Conservation (phyloP, 2,329 filamentous ascomycete species). For the Dothideomycetes sp. region DNA sequence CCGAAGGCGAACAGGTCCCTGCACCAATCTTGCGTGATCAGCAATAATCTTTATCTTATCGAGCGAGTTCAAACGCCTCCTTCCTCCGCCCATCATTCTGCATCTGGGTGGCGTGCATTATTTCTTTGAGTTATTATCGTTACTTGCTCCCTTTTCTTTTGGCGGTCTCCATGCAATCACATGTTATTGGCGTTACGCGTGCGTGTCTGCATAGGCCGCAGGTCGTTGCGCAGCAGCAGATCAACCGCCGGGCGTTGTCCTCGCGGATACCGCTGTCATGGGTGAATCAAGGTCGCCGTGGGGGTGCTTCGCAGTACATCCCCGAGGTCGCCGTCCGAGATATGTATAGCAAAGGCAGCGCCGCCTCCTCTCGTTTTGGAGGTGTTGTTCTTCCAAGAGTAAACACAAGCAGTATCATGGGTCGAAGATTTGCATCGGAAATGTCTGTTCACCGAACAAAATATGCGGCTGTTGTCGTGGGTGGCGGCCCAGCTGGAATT, state of each 20-base stretch:
- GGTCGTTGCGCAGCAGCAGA: background rate
- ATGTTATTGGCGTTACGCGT: background rate
- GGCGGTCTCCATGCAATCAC: background rate
- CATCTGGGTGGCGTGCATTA: too few species aligned
- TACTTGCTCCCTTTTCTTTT: too few species aligned
- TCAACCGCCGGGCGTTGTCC: background rate
- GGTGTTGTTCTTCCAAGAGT: too few species aligned
- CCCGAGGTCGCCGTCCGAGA: background rate
- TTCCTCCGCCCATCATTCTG: too few species aligned
- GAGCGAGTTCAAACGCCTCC: too few species aligned
- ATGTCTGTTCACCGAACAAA: slow-evolving; percentile 12
- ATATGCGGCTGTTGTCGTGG: slow-evolving; percentile 47
- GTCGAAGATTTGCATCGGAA: slow-evolving; percentile 4
- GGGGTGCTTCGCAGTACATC: background rate
- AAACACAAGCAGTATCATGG: background rate
- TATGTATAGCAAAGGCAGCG: background rate
- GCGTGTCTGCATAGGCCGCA: background rate
- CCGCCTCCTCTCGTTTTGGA: background rate
- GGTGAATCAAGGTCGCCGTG: background rate
- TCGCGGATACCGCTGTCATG: background rate
- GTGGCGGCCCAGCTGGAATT: slow-evolving; percentile 48
- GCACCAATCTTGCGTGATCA: too few species aligned
- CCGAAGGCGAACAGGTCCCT: too few species aligned
- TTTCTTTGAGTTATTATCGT: too few species aligned
- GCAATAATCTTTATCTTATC: too few species aligned